Conservation (phyloP, 371 early-diverging fungal species). For the Mucor irregularis region DNA sequence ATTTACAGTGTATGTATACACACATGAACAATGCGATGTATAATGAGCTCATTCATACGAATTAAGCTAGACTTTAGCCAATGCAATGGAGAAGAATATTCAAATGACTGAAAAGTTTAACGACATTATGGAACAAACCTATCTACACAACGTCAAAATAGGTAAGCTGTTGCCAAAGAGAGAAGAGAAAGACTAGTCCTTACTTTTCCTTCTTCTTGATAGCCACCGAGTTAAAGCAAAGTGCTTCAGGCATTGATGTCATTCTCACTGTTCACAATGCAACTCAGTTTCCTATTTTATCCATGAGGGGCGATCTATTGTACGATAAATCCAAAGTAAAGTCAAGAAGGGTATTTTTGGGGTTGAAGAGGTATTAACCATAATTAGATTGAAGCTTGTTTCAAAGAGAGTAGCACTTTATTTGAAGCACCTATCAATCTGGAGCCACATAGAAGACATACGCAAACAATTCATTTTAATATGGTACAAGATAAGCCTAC, state of each 20-base stretch:
- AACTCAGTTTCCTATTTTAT: not conserved
- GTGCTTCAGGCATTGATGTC: slow-evolving; percentile 13
- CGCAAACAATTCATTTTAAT: slow-evolving; percentile 14
- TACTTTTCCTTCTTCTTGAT: not conserved
- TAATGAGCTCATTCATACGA: not conserved
- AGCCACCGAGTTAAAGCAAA: slow-evolving; percentile 5
- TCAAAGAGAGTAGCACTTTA: not conserved
- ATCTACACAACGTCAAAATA: slow-evolving; percentile 24
- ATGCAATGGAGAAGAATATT: slow-evolving; percentile 20
- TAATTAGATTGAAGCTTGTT: slow-evolving; percentile 1
- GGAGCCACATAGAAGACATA: slow-evolving; percentile 6
- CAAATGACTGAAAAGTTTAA: slow-evolving; percentile 26
- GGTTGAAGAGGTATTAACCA: not conserved
- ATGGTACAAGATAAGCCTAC: slow-evolving; percentile 11
- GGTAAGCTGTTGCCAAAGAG: slow-evolving; percentile 2
- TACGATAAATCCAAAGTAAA: not conserved
- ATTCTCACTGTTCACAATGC: not conserved
- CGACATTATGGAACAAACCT: slow-evolving; percentile 24
- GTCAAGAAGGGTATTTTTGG: not conserved
- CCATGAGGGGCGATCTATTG: not conserved
- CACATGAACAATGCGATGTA: not conserved
- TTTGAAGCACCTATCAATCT: slow-evolving; percentile 6
- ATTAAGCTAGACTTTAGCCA: slow-evolving; percentile 17
- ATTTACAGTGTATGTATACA: not conserved
- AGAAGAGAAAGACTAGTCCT: not conserved